Evolutionary conservation across 345 rosid genomes (phyloP).

Genomic region (Pistacia vera): DNA sequence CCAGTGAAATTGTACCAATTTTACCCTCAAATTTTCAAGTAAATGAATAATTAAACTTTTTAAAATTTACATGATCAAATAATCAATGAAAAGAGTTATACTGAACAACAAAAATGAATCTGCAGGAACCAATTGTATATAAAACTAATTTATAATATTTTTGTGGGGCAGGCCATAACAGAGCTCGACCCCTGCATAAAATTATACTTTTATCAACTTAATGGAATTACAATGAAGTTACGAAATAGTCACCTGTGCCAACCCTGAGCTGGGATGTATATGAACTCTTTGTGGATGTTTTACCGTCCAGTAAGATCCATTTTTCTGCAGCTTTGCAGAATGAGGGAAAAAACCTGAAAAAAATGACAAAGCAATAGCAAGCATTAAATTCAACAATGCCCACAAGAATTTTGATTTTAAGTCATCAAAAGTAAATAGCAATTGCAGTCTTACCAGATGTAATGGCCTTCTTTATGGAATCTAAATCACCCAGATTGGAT

Average conservation of each 20-base stretch:
- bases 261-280: constrained; percentile 94
- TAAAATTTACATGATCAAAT: no score
- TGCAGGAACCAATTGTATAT: no score
- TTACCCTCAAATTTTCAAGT: not conserved
- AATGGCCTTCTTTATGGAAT: constrained; percentile 75
- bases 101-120: not conserved
- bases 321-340: constrained; percentile 87
- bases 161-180: no score
- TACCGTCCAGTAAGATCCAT: constrained; percentile 87
- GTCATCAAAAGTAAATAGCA: constrained; percentile 4
- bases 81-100: no score
- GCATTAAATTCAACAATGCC: constrained; percentile 17
- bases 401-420: not conserved
- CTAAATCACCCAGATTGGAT: constrained; percentile 66
- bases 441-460: constrained; percentile 60
- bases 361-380: not conserved
- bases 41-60: no score
- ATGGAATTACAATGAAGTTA: not conserved
- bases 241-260: constrained; percentile 64
- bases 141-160: no score
- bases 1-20: not conserved
- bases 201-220: not conserved
- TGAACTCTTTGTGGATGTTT: constrained; percentile 93
- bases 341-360: constrained; percentile 84
- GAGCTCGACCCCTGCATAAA: no score